Evolutionary conservation across 108 stramenopile species (phyloP), one percentile per base, ranked within the genome.

Genomic region (Cyclotella cryptica): DNA sequence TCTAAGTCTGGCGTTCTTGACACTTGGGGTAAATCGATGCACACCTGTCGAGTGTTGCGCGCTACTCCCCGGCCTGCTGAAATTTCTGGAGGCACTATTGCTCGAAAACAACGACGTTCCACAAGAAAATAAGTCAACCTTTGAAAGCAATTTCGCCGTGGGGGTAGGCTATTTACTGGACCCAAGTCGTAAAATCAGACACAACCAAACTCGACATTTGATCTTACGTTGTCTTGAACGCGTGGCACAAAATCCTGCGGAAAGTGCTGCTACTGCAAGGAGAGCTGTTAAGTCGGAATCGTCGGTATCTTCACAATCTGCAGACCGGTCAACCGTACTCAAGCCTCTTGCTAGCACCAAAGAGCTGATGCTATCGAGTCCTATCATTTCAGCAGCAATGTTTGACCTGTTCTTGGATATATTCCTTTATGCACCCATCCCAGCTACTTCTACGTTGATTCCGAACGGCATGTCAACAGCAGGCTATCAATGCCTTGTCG

Each of bases 1-100:
- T 82, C 64, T 95, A 42, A 71, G 86, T 10, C 64, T 95, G 74
- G 75, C 92, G 0, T 92, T 95, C 61, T 69, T 95, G 21, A 88
- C 91, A 8, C 40, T 95, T 18, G 94, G 90, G 22, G 40, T 95
- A 17, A 87, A 89, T 46, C 78, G 92, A 74, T 86, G 79, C 60
- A 60, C 75, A 17, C 44, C 65, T 60, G 26, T 30, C 44, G 84
- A 70, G 66, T 80, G 69, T 40, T 59, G 42, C 17, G 3, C 19
- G 3, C 44, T 93, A 11, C 76, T 93, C 15, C 92, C 92, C 14
- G 83, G 87, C n/a, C 61, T 93, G 24, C 64, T 93, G 63, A 67
- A 70, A 19, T 74, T 88, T 52, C 66, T 86, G 67, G 82, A 40
- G 43, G 45, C 55, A 47, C 60, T 59, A 13, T 74, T 74, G 60